These are phyloP conservation scores for Artomyces pyxidatus DNA, from an alignment of 768 basidiomycete genomes.

Conservation along the genomic window DNA sequence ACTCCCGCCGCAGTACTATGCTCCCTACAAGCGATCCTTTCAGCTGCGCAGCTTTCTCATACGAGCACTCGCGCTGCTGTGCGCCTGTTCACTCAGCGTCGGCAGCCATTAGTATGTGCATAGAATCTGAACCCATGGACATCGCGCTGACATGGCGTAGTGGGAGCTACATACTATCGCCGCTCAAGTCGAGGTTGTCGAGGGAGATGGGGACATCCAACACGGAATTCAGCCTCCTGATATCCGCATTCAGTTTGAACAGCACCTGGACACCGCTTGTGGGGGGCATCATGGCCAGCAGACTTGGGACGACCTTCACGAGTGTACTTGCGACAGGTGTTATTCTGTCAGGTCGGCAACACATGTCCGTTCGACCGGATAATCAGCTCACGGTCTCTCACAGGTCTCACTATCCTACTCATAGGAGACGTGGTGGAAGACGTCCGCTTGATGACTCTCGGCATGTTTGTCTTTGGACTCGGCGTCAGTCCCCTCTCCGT, in stretches of 20 bases:
- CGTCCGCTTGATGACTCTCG: slow-evolving; percentile 64
- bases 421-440: slow-evolving; percentile 51
- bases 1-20: no score
- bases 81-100: slow-evolving; percentile 65
- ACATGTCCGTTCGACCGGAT: no score
- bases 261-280: slow-evolving; percentile 73
- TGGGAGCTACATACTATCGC: slow-evolving; percentile 68
- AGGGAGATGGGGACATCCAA: slow-evolving; percentile 70
- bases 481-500: slow-evolving; percentile 77
- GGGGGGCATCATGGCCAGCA: slow-evolving; percentile 62
- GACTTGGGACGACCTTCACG: slow-evolving; percentile 61
- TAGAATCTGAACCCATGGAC: background rate
- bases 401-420: slow-evolving; percentile 62
- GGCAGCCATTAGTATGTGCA: slow-evolving; percentile 66
- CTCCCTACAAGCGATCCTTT: background rate
- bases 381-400: no score
- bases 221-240: slow-evolving; percentile 67
- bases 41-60: slow-evolving; percentile 34
- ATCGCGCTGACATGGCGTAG: slow-evolving; percentile 26
- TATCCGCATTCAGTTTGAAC: slow-evolving; percentile 72
- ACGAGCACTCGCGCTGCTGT: slow-evolving; percentile 53
- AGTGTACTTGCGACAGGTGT: slow-evolving; percentile 71
- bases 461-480: slow-evolving; percentile 73
- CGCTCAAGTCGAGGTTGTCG: slow-evolving; percentile 61
- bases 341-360: slow-evolving; percentile 50